A percentile compares a stretch with the other conserved stretches of the same genome.
These are phyloP conservation scores for Rhodosporidiobolus odoratus DNA, from an alignment of 768 basidiomycete species.

Conservation along the genomic window DNA sequence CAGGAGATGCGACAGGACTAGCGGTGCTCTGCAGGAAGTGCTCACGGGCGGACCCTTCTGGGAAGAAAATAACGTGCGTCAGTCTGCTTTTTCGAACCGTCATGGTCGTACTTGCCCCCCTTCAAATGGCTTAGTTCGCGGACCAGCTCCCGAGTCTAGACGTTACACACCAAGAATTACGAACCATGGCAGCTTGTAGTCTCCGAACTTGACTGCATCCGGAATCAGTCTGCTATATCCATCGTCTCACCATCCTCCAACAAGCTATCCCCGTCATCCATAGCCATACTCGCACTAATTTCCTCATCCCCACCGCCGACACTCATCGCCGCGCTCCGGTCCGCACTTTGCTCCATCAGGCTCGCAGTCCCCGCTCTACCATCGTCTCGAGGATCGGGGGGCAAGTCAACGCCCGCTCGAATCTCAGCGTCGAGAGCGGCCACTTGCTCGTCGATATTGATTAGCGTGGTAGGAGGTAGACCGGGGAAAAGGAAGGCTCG, in stretches of 20 bases:
- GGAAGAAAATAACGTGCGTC: no score
- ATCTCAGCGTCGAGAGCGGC: constrained; percentile 30
- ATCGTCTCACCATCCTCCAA: constrained; percentile 32
- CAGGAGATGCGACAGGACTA: no score
- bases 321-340: neutral
- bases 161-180: no score
- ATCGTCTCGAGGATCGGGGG: neutral
- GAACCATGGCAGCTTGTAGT: no score
- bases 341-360: constrained; percentile 2
- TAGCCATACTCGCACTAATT: neutral
- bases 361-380: neutral
- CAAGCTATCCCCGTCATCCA: constrained; percentile 5
- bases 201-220: no score
- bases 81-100: no score
- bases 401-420: neutral
- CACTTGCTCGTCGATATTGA: constrained; percentile 26
- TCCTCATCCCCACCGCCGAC: neutral
- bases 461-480: constrained; percentile 11
- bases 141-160: no score
- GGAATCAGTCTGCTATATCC: constrained; percentile 25
- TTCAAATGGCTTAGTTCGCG: no score
- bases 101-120: no score
- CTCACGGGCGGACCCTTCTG: no score
- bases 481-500: constrained; percentile 27
- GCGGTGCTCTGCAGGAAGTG: no score